These are phyloP conservation scores for Aspergillus arachidicola DNA, from an alignment of 2,329 filamentous ascomycete species.

Conservation along the genomic window DNA sequence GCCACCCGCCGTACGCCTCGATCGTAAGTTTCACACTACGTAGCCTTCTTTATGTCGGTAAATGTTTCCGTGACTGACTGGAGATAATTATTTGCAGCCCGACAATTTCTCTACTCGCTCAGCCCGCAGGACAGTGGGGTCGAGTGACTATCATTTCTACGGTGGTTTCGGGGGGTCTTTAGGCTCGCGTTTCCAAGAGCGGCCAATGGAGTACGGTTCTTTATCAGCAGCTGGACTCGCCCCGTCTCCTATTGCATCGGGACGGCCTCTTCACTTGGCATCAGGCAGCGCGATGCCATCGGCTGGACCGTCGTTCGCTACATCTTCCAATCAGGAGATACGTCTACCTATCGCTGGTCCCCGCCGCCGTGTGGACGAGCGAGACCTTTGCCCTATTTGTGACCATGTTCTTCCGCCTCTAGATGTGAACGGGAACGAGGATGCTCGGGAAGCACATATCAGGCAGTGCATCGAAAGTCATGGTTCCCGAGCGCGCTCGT, in stretches of 20 bases:
- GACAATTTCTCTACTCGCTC: slow-evolving; percentile 20
- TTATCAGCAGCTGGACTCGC: slow-evolving; percentile 14
- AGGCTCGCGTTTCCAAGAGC: slow-evolving; percentile 18
- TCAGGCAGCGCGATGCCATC: slow-evolving; percentile 9
- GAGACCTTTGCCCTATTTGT: slow-evolving; percentile 52
- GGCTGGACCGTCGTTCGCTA: slow-evolving; percentile 6
- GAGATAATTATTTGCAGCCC: slow-evolving; percentile 9
- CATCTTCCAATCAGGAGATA: not conserved
- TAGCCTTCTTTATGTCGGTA: not conserved
- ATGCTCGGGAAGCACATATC: slow-evolving; percentile 48
- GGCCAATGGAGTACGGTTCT: slow-evolving; percentile 20
- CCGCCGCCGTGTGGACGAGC: slow-evolving; percentile 39
- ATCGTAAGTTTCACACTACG: slow-evolving; percentile 16
- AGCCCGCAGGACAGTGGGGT: slow-evolving; percentile 30
- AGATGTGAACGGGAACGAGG: slow-evolving; percentile 40
- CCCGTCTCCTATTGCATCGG: slow-evolving; percentile 4
- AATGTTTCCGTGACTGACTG: slow-evolving; percentile 6
- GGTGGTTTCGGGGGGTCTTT: slow-evolving; percentile 19
- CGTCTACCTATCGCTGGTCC: slow-evolving; percentile 9
- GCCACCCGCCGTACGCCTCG: slow-evolving; percentile 11
- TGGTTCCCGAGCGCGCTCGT: slow-evolving; percentile 25
- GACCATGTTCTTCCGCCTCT: slow-evolving; percentile 42
- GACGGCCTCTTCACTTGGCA: slow-evolving; percentile 12
- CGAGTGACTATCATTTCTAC: slow-evolving; percentile 24
- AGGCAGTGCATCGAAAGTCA: slow-evolving; percentile 47